Percentiles rank a stretch among this genome's conserved stretches.
Evolutionary conservation across 1,284 basidiomycete genomes (phyloP).

Genomic region (Cryptococcus sp.): DNA sequence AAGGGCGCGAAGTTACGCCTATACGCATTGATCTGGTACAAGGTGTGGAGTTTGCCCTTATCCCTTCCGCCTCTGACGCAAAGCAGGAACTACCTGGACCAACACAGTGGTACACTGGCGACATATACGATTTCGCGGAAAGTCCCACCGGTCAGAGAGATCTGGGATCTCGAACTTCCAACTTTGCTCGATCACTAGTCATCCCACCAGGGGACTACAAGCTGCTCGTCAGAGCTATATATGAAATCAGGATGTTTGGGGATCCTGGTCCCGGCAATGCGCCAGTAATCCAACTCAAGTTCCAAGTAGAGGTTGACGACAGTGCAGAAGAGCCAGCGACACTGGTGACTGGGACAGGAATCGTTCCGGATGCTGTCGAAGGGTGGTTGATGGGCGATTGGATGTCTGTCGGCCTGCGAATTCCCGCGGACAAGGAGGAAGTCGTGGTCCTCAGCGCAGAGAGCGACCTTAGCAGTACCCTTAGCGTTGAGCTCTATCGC

Average conservation of each 20-base stretch:
- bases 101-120: constrained; percentile 44
- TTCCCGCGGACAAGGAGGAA: neutral
- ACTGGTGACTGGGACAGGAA: constrained; percentile 13
- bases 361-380: constrained; percentile 36
- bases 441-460: constrained; percentile 9
- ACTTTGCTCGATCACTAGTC: constrained; percentile 32
- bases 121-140: constrained; percentile 45
- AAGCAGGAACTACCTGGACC: neutral
- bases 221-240: constrained; percentile 40
- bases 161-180: constrained; percentile 15
- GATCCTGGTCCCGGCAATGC: constrained; percentile 33
- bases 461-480: neutral
- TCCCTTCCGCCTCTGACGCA: constrained; percentile 17
- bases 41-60: constrained; percentile 45
- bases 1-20: neutral
- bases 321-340: neutral
- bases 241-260: constrained; percentile 50
- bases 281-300: constrained; percentile 35
- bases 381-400: constrained; percentile 42
- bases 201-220: constrained; percentile 38
- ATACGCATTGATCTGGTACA: constrained; percentile 42
- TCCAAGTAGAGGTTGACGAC: constrained; percentile 22
- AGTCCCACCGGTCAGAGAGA: constrained; percentile 10
- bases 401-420: constrained; percentile 24
- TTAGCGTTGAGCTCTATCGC: constrained; percentile 9